These are phyloP conservation scores for Pseudogymnoascus sp. DNA, from an alignment of 2,329 filamentous ascomycete species.

Conservation along the genomic window DNA sequence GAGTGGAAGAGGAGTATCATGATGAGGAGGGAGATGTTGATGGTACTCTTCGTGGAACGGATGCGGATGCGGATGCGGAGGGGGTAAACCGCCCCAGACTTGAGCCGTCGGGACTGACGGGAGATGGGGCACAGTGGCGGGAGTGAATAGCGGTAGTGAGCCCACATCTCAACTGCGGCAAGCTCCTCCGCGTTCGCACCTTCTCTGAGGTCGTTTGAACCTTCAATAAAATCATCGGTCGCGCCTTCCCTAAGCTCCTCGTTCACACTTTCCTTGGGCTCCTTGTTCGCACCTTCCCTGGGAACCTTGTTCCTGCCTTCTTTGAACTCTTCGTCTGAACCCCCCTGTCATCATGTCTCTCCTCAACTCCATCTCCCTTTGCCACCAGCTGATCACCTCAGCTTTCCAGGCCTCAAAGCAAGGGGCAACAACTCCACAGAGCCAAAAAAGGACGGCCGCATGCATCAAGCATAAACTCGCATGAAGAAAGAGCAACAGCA, in stretches of 20 bases:
- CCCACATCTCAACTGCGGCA: not conserved
- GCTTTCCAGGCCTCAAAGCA: not conserved
- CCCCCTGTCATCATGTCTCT: not conserved
- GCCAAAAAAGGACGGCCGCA: not conserved
- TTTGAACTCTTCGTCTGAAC: not conserved
- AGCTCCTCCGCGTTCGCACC: not conserved
- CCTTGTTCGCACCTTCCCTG: not conserved
- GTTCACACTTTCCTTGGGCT: not conserved
- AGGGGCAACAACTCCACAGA: not conserved
- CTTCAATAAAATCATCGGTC: not conserved
- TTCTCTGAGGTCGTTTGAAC: not conserved
- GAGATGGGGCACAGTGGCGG: constrained; percentile 22
- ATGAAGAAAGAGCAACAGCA: not conserved
- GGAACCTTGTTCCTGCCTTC: not conserved
- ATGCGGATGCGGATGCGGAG: constrained; percentile 9
- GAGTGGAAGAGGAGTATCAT: constrained; percentile 6
- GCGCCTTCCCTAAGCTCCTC: not conserved
- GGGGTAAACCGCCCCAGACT: constrained; percentile 21
- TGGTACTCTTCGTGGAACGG: constrained; percentile 17
- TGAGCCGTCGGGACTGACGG: constrained; percentile 23
- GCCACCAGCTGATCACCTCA: not conserved
- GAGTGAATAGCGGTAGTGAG: constrained; percentile 4
- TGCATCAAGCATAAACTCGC: not conserved
- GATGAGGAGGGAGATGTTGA: constrained; percentile 22
- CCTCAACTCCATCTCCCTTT: not conserved